These are phyloP conservation scores for Murraya koenigii DNA, from an alignment of 345 rosid species.

Conservation along the genomic window DNA sequence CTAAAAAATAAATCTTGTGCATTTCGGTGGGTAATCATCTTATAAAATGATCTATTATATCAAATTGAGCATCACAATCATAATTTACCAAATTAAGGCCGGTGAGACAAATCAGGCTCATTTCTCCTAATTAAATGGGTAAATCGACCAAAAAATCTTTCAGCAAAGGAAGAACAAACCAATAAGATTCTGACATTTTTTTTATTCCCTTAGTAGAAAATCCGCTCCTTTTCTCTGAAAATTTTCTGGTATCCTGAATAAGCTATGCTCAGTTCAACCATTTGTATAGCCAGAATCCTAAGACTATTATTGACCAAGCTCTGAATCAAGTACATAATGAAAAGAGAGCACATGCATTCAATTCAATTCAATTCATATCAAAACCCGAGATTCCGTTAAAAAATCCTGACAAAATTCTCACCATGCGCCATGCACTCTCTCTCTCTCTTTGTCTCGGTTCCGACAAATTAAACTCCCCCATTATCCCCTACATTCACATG, in stretches of 20 bases:
- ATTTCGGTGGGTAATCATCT: background rate
- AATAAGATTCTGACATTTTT: background rate
- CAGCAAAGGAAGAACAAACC: background rate
- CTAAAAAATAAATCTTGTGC: too few species aligned
- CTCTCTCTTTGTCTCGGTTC: constrained; percentile 10
- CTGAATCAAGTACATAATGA: background rate
- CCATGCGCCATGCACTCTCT: constrained; percentile 33
- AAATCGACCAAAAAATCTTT: background rate
- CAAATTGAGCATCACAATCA: background rate
- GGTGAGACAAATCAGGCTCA: background rate
- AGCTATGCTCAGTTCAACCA: background rate
- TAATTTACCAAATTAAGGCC: background rate
- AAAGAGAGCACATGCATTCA: constrained; percentile 27
- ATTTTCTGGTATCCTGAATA: background rate
- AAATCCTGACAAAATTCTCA: constrained; percentile 39
- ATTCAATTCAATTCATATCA: constrained; percentile 15
- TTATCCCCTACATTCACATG: constrained; percentile 34
- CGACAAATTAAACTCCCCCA: constrained; percentile 12
- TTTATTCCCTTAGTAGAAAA: background rate
- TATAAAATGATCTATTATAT: background rate
- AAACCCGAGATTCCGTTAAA: constrained; percentile 23
- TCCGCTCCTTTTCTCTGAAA: background rate
- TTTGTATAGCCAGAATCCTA: background rate
- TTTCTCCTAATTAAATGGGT: background rate
- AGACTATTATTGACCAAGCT: constrained; percentile 9